phyloP scores from a whole-genome alignment of 371 early-diverging fungal species.

The Apophysomyces variabilis region DNA sequence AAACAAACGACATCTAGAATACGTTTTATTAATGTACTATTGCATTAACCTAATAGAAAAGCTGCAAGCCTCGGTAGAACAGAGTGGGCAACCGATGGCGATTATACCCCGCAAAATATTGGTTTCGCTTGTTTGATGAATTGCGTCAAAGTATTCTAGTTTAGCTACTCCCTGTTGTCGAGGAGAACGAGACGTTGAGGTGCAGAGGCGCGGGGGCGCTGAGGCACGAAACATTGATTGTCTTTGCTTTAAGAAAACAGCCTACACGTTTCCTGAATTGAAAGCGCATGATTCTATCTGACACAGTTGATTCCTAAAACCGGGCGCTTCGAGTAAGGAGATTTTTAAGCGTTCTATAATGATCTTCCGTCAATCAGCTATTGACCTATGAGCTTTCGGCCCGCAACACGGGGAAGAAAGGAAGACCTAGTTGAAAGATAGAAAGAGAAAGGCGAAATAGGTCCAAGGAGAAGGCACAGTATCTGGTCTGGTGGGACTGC shows the following conservation, averaged over 20 bases:
- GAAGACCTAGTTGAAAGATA: not conserved
- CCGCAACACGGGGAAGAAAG: not conserved
- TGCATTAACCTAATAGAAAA: slow-evolving; percentile 9
- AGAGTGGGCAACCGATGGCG: not conserved
- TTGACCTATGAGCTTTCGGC: not conserved
- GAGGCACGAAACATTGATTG: too few species aligned
- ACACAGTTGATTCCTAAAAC: not conserved
- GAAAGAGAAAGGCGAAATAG: not conserved
- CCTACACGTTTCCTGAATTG: not conserved
- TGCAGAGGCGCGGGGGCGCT: not conserved
- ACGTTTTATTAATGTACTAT: not conserved
- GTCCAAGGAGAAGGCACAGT: not conserved
- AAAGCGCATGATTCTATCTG: not conserved
- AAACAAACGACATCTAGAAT: slow-evolving; percentile 25
- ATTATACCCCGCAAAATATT: not conserved
- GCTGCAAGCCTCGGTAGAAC: not conserved
- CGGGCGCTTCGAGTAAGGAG: not conserved
- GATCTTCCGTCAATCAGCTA: not conserved
- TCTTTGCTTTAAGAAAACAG: slow-evolving; percentile 1
- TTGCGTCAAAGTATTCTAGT: not conserved
- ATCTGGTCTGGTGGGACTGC: not conserved
- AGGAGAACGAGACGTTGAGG: not conserved
- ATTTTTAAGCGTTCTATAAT: not conserved
- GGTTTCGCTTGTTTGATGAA: not conserved
- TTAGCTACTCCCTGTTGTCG: not conserved